phyloP scores from a whole-genome alignment of 768 basidiomycete species.

The Russula ochroleuca region DNA sequence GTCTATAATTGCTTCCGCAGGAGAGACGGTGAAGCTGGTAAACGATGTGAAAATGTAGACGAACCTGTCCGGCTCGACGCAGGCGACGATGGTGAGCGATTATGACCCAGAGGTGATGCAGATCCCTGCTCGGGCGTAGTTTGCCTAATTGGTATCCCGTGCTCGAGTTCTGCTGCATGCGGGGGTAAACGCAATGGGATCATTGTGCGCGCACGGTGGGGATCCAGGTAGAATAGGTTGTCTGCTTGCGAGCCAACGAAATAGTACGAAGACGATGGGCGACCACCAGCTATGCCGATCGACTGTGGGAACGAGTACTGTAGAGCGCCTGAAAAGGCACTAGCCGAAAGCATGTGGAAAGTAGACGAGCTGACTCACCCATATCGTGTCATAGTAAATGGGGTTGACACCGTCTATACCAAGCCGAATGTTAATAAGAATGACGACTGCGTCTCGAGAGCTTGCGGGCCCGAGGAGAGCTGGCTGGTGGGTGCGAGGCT shows the following conservation, averaged over 20 bases:
- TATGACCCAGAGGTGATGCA: slow-evolving; percentile 27
- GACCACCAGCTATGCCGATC: slow-evolving; percentile 93
- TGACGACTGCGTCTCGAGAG: slow-evolving; percentile 56
- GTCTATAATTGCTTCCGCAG: slow-evolving; percentile 59
- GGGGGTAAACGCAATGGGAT: slow-evolving; percentile 61
- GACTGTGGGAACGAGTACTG: slow-evolving; percentile 93
- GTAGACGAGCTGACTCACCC: slow-evolving; percentile 41
- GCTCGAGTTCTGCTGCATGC: slow-evolving; percentile 18
- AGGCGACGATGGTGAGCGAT: slow-evolving; percentile 28
- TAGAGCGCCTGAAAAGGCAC: slow-evolving; percentile 61
- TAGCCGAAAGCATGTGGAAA: background rate
- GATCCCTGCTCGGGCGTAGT: slow-evolving; percentile 19
- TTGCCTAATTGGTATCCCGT: slow-evolving; percentile 17
- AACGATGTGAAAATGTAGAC: slow-evolving; percentile 50
- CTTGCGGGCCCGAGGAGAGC: slow-evolving; percentile 31
- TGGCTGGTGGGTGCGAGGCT: slow-evolving; percentile 50
- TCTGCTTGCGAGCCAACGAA: slow-evolving; percentile 93
- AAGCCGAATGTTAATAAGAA: slow-evolving; percentile 83
- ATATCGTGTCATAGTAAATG: slow-evolving; percentile 84
- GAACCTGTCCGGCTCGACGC: slow-evolving; percentile 30
- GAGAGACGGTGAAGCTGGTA: slow-evolving; percentile 58
- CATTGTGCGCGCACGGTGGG: slow-evolving; percentile 72
- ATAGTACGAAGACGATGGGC: slow-evolving; percentile 96
- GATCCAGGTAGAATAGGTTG: slow-evolving; percentile 79
- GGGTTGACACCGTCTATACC: slow-evolving; percentile 94